A percentile compares a stretch with the other conserved stretches of the same genome.
Conservation (phyloP, 495 filamentous ascomycete species). For the Hypoxylon lienhwacheense region DNA sequence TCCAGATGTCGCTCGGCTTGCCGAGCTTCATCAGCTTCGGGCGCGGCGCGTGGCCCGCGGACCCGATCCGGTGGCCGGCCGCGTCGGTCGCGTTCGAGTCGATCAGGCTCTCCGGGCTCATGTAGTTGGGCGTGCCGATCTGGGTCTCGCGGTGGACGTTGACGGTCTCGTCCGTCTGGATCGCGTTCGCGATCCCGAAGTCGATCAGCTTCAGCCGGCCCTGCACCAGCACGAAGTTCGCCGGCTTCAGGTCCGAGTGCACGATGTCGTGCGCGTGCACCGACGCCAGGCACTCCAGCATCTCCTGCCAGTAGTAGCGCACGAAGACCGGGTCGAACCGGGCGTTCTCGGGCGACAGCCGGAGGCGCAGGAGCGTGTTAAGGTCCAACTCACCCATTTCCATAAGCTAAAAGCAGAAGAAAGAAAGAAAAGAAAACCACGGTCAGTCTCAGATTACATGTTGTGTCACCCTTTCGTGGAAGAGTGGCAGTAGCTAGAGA, state of each 20-base stretch:
- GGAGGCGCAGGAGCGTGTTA: conserved; percentile 74
- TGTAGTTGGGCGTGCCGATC: conserved; percentile 96
- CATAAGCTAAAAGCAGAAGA: conserved; percentile 68
- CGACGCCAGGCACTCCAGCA: conserved; percentile 91
- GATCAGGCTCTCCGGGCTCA: conserved; percentile 91
- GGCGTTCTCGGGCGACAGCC: conserved; percentile 71
- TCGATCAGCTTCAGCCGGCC: conserved; percentile 86
- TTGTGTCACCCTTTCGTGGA: too few species aligned
- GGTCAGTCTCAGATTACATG: background rate
- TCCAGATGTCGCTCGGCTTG: conserved; percentile 95
- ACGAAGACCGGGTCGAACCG: conserved; percentile 84
- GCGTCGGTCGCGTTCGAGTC: conserved; percentile 72
- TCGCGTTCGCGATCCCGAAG: conserved; percentile 97
- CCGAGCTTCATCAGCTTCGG: conserved; percentile 91
- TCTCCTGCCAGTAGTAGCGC: conserved; percentile 98
- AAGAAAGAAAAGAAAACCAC: background rate
- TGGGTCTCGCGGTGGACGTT: conserved; percentile 96
- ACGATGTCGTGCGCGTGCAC: conserved; percentile 90
- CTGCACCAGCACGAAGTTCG: conserved; percentile 88
- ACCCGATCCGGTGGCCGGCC: conserved; percentile 44
- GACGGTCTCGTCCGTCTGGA: conserved; percentile 88
- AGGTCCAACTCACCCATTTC: conserved; percentile 97
- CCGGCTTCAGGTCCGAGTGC: conserved; percentile 94
- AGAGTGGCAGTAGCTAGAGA: background rate
- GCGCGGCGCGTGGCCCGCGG: conserved; percentile 41